Conservation (phyloP, 2,329 filamentous ascomycete genomes). For the Talaromyces amestolkiae region DNA sequence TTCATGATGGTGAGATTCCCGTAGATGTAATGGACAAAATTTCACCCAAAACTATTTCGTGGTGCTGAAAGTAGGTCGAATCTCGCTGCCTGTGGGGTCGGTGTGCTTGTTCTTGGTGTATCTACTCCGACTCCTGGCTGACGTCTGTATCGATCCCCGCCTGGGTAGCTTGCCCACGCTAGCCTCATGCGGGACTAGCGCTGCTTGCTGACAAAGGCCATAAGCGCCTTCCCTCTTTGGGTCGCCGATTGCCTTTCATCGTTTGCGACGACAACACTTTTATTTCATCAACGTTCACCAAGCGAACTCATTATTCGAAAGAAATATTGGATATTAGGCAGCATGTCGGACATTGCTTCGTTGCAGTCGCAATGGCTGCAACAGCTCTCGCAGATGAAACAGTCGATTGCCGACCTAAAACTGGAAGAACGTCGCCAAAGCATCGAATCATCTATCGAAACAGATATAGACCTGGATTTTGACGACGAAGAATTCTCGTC, state of each 20-base stretch:
- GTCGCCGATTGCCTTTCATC: background rate
- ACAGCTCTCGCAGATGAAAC: slow-evolving; percentile 81
- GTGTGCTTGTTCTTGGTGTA: background rate
- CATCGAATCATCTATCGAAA: slow-evolving; percentile 44
- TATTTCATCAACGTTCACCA: background rate
- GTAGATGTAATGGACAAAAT: background rate
- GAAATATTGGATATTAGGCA: background rate
- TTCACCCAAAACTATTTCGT: background rate
- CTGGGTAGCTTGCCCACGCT: slow-evolving; percentile 1
- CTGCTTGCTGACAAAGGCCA: slow-evolving; percentile 12
- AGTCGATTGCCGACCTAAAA: slow-evolving; percentile 72
- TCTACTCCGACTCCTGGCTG: slow-evolving; percentile 13
- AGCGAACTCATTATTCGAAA: background rate
- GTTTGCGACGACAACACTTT: background rate
- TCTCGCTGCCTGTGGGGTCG: slow-evolving; percentile 6
- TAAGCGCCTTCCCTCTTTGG: slow-evolving; percentile 16
- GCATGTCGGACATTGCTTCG: slow-evolving; percentile 26
- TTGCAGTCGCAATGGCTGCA: slow-evolving; percentile 72
- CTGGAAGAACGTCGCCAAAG: slow-evolving; percentile 51
- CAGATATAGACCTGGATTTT: slow-evolving; percentile 56
- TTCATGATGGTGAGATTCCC: slow-evolving; percentile 62
- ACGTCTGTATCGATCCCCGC: slow-evolving; percentile 13
- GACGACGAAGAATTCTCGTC: slow-evolving; percentile 63
- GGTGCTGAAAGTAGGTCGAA: background rate
- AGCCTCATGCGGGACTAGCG: background rate